A percentile compares a stretch with the other conserved stretches of the same genome.
Conservation (phyloP, 306 rosid species). For the Castanea crenata region DNA sequence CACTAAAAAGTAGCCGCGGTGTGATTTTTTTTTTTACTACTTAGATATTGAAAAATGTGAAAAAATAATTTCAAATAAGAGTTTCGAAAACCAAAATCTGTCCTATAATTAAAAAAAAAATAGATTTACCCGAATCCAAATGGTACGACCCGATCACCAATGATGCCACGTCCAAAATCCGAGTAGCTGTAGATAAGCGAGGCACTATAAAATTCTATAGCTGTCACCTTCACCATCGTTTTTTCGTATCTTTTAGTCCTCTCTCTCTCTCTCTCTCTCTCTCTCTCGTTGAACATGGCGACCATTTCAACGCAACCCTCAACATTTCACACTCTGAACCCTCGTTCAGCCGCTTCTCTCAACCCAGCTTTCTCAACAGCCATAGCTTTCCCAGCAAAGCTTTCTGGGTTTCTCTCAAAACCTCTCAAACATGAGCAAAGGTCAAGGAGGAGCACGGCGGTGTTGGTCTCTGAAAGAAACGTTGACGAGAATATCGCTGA, state of each 20-base stretch:
- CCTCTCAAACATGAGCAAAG: conserved; percentile 12
- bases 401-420: conserved; percentile 11
- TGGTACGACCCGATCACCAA: too few species aligned
- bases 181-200: too few species aligned
- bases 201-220: background rate
- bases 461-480: conserved; percentile 34
- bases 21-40: too few species aligned
- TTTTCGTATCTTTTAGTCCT: background rate
- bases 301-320: conserved; percentile 17
- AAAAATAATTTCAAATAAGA: too few species aligned
- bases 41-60: too few species aligned
- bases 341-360: background rate
- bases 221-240: background rate
- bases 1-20: too few species aligned
- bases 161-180: too few species aligned
- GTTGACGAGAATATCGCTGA: conserved; percentile 13
- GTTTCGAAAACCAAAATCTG: too few species aligned
- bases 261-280: too few species aligned
- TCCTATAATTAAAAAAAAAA: too few species aligned
- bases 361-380: conserved; percentile 1
- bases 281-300: conserved; percentile 37
- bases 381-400: background rate
- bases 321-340: conserved; percentile 7
- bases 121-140: too few species aligned
- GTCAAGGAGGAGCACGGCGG: conserved; percentile 19